Percentiles rank a stretch among this genome's conserved stretches.
Conservation (phyloP, 331 rosid genomes). For the Malus hybrid region DNA sequence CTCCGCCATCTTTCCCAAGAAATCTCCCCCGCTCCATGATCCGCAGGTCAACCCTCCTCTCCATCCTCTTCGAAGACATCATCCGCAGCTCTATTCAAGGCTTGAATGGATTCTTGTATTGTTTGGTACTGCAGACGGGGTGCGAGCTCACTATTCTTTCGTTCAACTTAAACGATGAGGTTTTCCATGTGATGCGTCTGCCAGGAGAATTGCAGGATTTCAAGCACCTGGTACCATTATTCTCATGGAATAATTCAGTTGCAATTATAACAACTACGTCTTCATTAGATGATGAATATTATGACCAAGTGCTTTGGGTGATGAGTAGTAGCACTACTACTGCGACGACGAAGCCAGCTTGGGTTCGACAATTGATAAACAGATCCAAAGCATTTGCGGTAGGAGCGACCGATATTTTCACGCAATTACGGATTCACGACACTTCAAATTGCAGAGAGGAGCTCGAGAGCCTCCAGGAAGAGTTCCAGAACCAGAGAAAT, state of each 20-base stretch:
- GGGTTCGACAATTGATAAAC: not conserved
- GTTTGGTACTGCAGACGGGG: not conserved
- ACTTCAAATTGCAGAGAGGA: constrained; percentile 67
- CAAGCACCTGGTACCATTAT: not conserved
- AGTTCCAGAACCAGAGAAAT: constrained; percentile 39
- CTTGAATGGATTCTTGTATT: not conserved
- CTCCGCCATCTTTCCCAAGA: too few species aligned
- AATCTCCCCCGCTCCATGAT: not conserved
- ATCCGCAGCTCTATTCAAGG: constrained; percentile 26
- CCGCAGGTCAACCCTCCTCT: constrained; percentile 51
- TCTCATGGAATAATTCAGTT: not conserved
- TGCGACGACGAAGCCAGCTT: not conserved
- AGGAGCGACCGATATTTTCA: constrained; percentile 44
- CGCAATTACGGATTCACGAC: constrained; percentile 40
- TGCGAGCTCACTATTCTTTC: not conserved
- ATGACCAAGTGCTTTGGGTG: not conserved
- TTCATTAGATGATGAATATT: not conserved
- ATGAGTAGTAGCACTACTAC: not conserved
- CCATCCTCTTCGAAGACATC: constrained; percentile 55
- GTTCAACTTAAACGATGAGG: not conserved
- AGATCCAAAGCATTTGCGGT: not conserved
- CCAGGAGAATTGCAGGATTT: not conserved
- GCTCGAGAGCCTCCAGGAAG: constrained; percentile 30
- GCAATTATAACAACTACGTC: not conserved
- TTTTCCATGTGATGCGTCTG: not conserved